Conservation (phyloP, 2,329 filamentous ascomycete species). For the Ophiostoma tasmaniense region DNA sequence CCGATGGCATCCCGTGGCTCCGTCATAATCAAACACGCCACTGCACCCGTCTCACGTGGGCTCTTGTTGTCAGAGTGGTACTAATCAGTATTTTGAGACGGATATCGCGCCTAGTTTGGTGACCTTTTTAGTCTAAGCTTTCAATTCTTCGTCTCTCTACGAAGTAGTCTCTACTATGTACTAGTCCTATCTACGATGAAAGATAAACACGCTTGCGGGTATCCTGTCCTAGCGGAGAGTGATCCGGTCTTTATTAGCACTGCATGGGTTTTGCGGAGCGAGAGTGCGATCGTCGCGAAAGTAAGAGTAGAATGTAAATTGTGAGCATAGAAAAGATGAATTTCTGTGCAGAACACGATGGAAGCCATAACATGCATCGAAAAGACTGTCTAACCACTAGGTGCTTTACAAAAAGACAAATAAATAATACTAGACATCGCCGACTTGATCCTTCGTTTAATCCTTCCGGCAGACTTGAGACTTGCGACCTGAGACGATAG, state of each 20-base stretch:
- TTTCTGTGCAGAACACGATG: too few relatives aligned
- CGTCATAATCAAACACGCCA: slow-evolving; percentile 2
- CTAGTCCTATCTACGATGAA: not conserved
- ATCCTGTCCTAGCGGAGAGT: not conserved
- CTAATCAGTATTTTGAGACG: not conserved
- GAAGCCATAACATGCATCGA: too few relatives aligned
- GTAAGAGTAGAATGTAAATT: not conserved
- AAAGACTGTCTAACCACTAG: not conserved
- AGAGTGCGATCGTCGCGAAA: not conserved
- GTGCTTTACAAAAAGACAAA: not conserved
- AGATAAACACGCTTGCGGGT: not conserved
- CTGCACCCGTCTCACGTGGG: slow-evolving; percentile 2
- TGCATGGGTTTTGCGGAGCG: not conserved
- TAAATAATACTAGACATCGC: not conserved
- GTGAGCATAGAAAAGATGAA: not conserved
- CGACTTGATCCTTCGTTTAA: not conserved
- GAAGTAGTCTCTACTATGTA: not conserved
- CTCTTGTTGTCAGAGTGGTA: not conserved
- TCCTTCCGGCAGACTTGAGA: not conserved
- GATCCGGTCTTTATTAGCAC: not conserved
- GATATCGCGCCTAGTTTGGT: not conserved
- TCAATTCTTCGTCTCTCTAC: not conserved
- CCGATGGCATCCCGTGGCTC: slow-evolving; percentile 3
- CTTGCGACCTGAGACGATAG: not conserved
- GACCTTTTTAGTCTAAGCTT: not conserved